These are phyloP conservation scores for Ambrosia artemisiifolia DNA, from an alignment of 129 eudicot species.

Conservation along the genomic window DNA sequence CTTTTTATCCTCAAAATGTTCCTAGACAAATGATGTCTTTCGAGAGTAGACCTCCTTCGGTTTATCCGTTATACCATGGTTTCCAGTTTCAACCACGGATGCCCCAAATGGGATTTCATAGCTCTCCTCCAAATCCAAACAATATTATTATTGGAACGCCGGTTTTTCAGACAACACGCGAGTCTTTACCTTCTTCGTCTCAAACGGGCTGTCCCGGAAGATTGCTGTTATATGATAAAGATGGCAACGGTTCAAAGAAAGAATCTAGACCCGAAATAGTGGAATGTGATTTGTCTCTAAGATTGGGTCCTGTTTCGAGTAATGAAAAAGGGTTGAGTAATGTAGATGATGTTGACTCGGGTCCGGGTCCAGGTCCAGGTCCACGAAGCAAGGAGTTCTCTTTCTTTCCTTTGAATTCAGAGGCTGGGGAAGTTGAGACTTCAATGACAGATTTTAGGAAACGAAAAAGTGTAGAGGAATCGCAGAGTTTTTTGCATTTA, in stretches of 20 bases:
- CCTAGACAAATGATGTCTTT: conserved; percentile 9
- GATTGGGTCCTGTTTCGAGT: conserved; percentile 59
- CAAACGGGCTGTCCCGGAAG: conserved; percentile 28
- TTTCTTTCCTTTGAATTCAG: conserved; percentile 54
- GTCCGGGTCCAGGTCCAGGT: conserved; percentile 18
- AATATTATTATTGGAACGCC: conserved; percentile 65
- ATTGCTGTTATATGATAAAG: conserved; percentile 19
- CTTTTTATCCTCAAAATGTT: conserved; percentile 34
- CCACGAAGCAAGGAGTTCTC: conserved; percentile 49
- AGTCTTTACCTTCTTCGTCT: conserved; percentile 31
- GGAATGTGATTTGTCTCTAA: conserved; percentile 68
- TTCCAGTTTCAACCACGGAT: conserved; percentile 38
- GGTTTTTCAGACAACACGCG: conserved; percentile 40
- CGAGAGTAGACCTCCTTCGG: conserved; percentile 31
- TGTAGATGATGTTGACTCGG: conserved; percentile 33
- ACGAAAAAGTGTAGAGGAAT: conserved; percentile 40
- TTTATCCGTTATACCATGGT: conserved; percentile 71
- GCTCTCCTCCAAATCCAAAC: conserved; percentile 22
- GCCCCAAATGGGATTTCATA: conserved; percentile 24
- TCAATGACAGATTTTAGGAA: conserved; percentile 47
- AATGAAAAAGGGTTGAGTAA: conserved; percentile 26
- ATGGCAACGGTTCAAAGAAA: conserved; percentile 16
- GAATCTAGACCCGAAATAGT: conserved; percentile 21
- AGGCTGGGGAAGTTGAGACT: conserved; percentile 35
- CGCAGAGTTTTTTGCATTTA: conserved; percentile 33